phyloP scores from a whole-genome alignment of 352 stramenopile species.

The Peronosclerospora sorghi region DNA sequence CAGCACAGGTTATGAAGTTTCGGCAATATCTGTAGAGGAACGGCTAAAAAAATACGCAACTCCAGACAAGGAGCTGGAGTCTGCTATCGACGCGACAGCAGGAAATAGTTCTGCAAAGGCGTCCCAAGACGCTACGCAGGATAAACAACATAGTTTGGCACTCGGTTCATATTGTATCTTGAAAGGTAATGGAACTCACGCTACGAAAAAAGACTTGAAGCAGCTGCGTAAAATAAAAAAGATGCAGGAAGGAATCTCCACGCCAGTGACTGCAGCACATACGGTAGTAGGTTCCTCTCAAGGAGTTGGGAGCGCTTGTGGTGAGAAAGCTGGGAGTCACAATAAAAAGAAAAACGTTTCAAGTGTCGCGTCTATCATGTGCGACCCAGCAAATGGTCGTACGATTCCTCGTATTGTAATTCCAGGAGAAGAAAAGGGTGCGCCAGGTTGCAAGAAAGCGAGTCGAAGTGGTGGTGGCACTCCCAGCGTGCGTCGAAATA shows the following conservation, averaged over 20 bases:
- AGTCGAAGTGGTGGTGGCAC: conserved; percentile 21
- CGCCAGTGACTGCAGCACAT: conserved; percentile 2
- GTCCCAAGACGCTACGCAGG: conserved; percentile 13
- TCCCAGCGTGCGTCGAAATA: conserved; percentile 24
- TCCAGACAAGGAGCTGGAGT: conserved; percentile 34
- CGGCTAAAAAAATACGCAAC: conserved; percentile 36
- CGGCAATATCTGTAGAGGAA: conserved; percentile 49
- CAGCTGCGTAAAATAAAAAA: conserved; percentile 66
- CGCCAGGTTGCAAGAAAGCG: conserved; percentile 28
- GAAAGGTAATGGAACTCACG: conserved; percentile 16
- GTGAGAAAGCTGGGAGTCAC: conserved; percentile 15
- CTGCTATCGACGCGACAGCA: conserved; percentile 1
- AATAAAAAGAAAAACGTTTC: conserved; percentile 17
- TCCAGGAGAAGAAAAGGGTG: conserved; percentile 30
- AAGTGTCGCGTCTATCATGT: conserved; percentile 8
- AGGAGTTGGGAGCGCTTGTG: conserved; percentile 5
- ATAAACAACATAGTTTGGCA: conserved; percentile 11
- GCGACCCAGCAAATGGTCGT: conserved; percentile 1
- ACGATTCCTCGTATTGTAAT: conserved; percentile 18
- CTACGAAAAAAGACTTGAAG: conserved; percentile 66
- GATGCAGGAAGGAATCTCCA: conserved; percentile 27
- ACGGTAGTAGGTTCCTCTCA: conserved; percentile 3
- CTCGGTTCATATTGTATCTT: conserved; percentile 5
- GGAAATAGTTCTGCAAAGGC: background rate
- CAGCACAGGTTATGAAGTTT: conserved; percentile 69